Evolutionary conservation across 371 early-diverging fungal species (phyloP), one percentile per base, ranked within the genome.

Genomic region (Rhizopus stolonifer): DNA sequence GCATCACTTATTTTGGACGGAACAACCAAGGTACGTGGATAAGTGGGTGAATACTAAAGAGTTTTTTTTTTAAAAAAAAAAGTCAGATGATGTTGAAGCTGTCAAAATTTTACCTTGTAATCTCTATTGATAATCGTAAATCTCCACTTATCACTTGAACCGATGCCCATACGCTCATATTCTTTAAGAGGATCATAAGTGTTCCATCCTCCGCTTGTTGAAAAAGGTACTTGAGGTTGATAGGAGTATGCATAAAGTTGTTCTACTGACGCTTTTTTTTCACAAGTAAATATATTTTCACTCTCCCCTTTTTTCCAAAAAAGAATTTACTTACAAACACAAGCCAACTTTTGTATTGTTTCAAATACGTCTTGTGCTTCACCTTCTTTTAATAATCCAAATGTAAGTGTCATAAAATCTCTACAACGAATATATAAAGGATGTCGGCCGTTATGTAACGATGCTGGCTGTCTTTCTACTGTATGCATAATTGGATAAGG

Each of bases 1-100:
- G 85, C 86, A 68, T 98, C 98, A 61, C 91, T 93, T 49, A 98
- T 93, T 55, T 82, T 86, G 5, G 77, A 50, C 3, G 98, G 98
- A 5, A 96, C 95, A 0, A 83, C 92, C 26, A 98, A 67, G 1
- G 81, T 58, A 1, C 80, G 63, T 13, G 98, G 97, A 63, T 98
- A 98, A 3, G 98, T 96, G 3, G 90, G 81, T 50, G 90, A 93
- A 61, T 95, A 84, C 86, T 85, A 54, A 19, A 49, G 14, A 31
- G 26, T 10, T 25, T 6, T 46, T 15, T 14, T 32, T 48, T 13
- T 21, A 15, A 14, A 53, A 18, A 24, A 10, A 24, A 17, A 24
- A 15, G 9, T 31, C 25, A 9, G 2, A 18, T 1, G 32, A n/a
- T n/a, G n/a, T n/a, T n/a, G n/a, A n/a, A n/a, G n/a, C n/a, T n/a